These are phyloP conservation scores for Neonectria coccinea DNA, from an alignment of 2,329 filamentous ascomycete species.

Conservation along the genomic window DNA sequence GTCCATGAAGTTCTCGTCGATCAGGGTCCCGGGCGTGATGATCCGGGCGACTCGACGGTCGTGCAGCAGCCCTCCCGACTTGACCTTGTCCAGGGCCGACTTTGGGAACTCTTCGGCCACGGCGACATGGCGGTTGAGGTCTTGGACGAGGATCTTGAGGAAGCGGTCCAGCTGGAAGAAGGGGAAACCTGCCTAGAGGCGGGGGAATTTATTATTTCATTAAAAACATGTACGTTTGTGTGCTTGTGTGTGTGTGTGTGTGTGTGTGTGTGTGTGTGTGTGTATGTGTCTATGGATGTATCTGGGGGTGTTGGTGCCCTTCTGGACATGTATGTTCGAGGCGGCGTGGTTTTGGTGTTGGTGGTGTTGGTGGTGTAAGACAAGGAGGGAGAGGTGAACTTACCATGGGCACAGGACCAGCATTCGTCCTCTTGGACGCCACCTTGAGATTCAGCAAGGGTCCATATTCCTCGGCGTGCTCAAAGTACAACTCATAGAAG, in stretches of 20 bases:
- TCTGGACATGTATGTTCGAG: constrained; percentile 16
- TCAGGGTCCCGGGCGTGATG: constrained; percentile 93
- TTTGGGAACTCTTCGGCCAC: constrained; percentile 94
- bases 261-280: not conserved
- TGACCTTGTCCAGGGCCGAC: constrained; percentile 74
- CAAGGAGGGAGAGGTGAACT: constrained; percentile 27
- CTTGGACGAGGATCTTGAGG: constrained; percentile 92
- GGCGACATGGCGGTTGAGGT: constrained; percentile 90
- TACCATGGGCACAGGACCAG: constrained; percentile 88
- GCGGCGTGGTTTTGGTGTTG: constrained; percentile 27
- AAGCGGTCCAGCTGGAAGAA: constrained; percentile 93
- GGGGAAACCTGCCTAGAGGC: constrained; percentile 83
- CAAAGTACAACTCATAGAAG: constrained; percentile 98
- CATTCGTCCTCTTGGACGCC: constrained; percentile 81
- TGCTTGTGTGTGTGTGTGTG: not conserved
- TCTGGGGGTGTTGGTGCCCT: not conserved
- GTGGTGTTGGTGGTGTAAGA: constrained; percentile 31
- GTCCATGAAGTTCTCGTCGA: constrained; percentile 98
- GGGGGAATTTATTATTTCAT: constrained; percentile 14
- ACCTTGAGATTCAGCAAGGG: constrained; percentile 90
- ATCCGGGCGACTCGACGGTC: constrained; percentile 87
- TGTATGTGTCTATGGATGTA: not conserved
- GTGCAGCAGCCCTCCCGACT: constrained; percentile 82
- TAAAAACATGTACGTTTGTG: not conserved
- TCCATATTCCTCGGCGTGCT: constrained; percentile 91